Conservation (phyloP, 331 rosid species). For the Phaseolus coccineus region DNA sequence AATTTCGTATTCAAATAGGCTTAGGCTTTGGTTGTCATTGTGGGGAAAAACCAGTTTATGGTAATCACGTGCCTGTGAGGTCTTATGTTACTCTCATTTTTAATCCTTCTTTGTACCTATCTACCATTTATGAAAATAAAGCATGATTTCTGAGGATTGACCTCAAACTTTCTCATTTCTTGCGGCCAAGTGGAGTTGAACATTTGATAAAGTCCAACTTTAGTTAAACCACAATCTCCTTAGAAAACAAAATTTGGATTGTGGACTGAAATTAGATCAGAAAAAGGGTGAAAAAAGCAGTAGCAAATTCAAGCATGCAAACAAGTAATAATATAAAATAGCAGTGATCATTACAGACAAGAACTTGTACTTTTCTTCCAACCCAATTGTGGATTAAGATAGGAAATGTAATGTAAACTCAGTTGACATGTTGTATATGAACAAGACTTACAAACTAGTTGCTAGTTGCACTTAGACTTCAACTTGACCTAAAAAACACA, state of each 20-base stretch:
- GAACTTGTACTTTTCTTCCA: neutral
- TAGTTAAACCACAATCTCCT: slow-evolving; percentile 14
- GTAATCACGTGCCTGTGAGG: slow-evolving; percentile 8
- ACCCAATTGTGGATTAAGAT: slow-evolving; percentile 19
- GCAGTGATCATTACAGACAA: neutral
- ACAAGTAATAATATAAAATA: slow-evolving; percentile 24
- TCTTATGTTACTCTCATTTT: neutral
- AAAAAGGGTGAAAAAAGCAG: neutral
- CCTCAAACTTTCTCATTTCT: neutral
- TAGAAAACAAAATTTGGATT: neutral
- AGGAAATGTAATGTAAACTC: neutral
- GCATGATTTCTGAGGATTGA: slow-evolving; percentile 23
- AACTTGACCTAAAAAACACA: neutral
- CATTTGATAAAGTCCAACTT: slow-evolving; percentile 29
- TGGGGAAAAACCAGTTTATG: slow-evolving; percentile 11
- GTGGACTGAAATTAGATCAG: slow-evolving; percentile 8
- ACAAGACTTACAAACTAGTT: slow-evolving; percentile 11
- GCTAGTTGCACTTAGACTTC: slow-evolving; percentile 11
- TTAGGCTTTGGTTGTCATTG: neutral
- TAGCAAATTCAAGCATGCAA: neutral
- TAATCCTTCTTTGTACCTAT: neutral
- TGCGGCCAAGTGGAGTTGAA: slow-evolving; percentile 34
- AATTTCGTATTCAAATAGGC: slow-evolving; percentile 15
- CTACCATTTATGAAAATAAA: neutral
- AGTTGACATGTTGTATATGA: slow-evolving; percentile 35